Conservation (phyloP, 2,329 filamentous ascomycete species). For the Tolypocladium paradoxum region DNA sequence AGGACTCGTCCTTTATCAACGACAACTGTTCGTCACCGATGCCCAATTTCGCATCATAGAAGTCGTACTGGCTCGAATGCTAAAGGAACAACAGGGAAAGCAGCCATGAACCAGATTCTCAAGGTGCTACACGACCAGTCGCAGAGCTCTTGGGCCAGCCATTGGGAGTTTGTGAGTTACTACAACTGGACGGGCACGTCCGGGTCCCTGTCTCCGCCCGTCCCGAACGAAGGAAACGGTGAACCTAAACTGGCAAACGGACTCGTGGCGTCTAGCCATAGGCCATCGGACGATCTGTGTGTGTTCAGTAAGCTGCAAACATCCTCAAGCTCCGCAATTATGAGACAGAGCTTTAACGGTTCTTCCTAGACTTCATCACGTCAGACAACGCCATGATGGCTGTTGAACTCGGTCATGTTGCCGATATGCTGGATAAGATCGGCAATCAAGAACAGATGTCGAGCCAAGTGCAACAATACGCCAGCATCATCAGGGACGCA, state of each 20-base stretch:
- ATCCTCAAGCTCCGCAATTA: background rate
- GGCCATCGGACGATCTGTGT: constrained; percentile 74
- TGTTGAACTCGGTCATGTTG: constrained; percentile 43
- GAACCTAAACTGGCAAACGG: constrained; percentile 70
- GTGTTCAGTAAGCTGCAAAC: constrained; percentile 38
- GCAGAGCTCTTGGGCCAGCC: constrained; percentile 12
- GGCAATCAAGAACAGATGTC: constrained; percentile 59
- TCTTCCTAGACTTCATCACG: constrained; percentile 32
- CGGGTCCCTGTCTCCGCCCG: constrained; percentile 12
- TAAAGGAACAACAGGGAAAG: constrained; percentile 46
- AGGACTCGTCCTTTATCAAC: constrained; percentile 55
- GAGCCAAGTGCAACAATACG: constrained; percentile 24
- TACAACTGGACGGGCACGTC: constrained; percentile 18
- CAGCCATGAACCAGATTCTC: constrained; percentile 32
- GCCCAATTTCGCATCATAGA: background rate
- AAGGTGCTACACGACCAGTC: constrained; percentile 14
- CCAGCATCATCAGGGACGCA: constrained; percentile 59
- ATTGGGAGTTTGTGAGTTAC: constrained; percentile 16
- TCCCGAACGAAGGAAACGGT: constrained; percentile 61
- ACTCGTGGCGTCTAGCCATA: constrained; percentile 68
- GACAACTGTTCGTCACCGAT: constrained; percentile 11
- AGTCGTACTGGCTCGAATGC: too few species aligned
- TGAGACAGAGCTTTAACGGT: background rate
- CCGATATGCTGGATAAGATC: constrained; percentile 53
- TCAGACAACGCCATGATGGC: constrained; percentile 27